Evolutionary conservation across 192 early-diverging fungal species (phyloP).

Genomic region (Geranomyces variabilis): DNA sequence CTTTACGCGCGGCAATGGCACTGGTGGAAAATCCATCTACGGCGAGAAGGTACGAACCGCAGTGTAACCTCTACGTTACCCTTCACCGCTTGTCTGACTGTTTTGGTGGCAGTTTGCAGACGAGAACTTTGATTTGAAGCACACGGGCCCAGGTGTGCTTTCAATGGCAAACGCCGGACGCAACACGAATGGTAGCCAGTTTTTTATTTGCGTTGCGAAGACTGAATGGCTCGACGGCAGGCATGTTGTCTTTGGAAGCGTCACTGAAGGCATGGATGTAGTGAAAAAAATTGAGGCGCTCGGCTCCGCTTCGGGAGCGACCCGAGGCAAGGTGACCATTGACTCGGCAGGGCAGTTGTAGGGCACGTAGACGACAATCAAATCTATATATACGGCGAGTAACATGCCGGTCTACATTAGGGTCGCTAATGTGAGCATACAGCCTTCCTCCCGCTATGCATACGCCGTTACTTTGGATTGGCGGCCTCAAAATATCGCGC

Average conservation of each 20-base stretch:
- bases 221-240: slow-evolving; percentile 76
- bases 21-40: slow-evolving; percentile 79
- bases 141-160: slow-evolving; percentile 64
- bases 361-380: too few relatives aligned
- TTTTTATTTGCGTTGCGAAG: slow-evolving; percentile 86
- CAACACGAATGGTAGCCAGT: slow-evolving; percentile 51
- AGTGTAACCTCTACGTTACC: too few relatives aligned
- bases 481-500: too few relatives aligned
- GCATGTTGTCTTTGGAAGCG: slow-evolving; percentile 55
- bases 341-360: slow-evolving; percentile 69
- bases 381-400: too few relatives aligned
- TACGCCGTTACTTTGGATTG: too few relatives aligned
- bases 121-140: slow-evolving; percentile 86
- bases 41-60: slow-evolving; percentile 78
- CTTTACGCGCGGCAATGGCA: slow-evolving; percentile 68
- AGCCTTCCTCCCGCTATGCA: too few relatives aligned
- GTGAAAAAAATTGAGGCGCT: slow-evolving; percentile 73
- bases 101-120: slow-evolving; percentile 62
- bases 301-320: slow-evolving; percentile 63
- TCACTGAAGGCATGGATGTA: slow-evolving; percentile 58
- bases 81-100: neutral
- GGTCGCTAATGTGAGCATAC: too few relatives aligned
- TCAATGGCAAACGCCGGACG: slow-evolving; percentile 60
- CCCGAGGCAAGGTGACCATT: slow-evolving; percentile 68
- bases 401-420: too few relatives aligned